A percentile compares a stretch with the other conserved stretches of the same genome.
Evolutionary conservation across 2,329 filamentous ascomycete species (phyloP).

Genomic region (Zymoseptoria crescenta): DNA sequence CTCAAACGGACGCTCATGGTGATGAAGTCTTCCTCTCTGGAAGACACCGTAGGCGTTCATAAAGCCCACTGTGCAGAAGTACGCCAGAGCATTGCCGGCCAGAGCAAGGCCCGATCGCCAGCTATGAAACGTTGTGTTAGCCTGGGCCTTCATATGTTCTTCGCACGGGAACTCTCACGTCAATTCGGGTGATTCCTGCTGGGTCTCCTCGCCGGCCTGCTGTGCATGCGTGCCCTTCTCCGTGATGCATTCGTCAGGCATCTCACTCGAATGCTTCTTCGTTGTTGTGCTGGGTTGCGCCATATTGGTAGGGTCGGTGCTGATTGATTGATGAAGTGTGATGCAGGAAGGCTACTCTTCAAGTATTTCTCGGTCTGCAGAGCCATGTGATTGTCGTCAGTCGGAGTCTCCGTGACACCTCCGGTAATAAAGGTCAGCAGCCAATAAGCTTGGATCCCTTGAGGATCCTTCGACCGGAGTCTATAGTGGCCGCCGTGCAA

Average conservation of each 20-base stretch:
- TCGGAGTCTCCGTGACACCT: too few species aligned
- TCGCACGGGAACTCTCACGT: not conserved
- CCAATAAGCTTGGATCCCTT: too few species aligned
- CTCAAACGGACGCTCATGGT: not conserved
- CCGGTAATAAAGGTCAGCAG: too few species aligned
- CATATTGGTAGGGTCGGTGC: too few species aligned
- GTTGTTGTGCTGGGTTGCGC: not conserved
- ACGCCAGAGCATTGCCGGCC: conserved; percentile 13
- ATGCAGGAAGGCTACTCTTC: too few species aligned
- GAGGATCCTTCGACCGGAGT: too few species aligned
- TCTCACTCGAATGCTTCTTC: not conserved
- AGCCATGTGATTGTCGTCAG: too few species aligned
- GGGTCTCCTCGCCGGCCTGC: not conserved
- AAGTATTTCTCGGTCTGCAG: too few species aligned
- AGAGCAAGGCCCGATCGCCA: conserved; percentile 12
- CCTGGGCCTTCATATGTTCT: not conserved
- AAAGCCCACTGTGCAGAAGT: conserved; percentile 23
- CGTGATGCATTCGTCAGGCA: not conserved
- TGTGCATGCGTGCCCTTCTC: not conserved
- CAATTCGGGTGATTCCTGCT: not conserved
- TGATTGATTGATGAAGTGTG: too few species aligned
- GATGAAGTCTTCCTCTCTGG: conserved; percentile 8
- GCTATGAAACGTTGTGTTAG: not conserved
- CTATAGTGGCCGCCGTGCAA: too few species aligned
- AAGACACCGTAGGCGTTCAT: conserved; percentile 23